Evolutionary conservation across 148 eudicot genomes (phyloP), one percentile per base, ranked within the genome.

Genomic region (Agrostemma githago): DNA sequence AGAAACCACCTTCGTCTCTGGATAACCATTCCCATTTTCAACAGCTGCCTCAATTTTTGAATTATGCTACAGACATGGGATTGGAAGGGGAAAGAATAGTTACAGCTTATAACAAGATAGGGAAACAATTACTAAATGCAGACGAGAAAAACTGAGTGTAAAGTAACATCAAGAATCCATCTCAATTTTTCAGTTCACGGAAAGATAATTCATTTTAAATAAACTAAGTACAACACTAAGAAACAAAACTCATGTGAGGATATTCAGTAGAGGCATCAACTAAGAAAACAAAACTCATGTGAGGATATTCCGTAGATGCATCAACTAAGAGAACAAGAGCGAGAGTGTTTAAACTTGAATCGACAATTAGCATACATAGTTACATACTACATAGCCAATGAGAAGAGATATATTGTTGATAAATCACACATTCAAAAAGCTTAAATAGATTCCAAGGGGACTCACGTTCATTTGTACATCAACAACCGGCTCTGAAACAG

Each of bases 391-490:
- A 26, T 16, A 8, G 37, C 71, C 43, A 56, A 15, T 19, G 57
- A 15, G 14, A 48, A 42, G 53, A 62, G n/a, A 10, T 6, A 12
- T 20, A 66, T 56, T 41, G 19, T 11, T 11, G 14, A 62, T 15
- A 11, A 4, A 17, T 14, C 60, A 68, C 44, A 68, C 12, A 62
- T 53, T 8, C 40, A 11, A 43, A 16, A 26, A 62, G n/a, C 44
- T 41, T 68, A 16, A 16, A 62, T 69, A 73, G 42, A 54, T 42
- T 62, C 26, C 14, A 12, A 12, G 70, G 59, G 62, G 51, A 84
- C 98, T 92, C 84, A 95, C 99, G 80, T 85, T 88, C 83, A 90
- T 86, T 81, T 82, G 85, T 39, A 86, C 89, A 76, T 89, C 92
- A 62, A 85, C 72, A 77, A 84, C 83, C 76, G 97, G 89, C 79